Evolutionary conservation across 257 asterid species (phyloP), one percentile per base, ranked within the genome.

Genomic region (Ophiorrhiza pumila): DNA sequence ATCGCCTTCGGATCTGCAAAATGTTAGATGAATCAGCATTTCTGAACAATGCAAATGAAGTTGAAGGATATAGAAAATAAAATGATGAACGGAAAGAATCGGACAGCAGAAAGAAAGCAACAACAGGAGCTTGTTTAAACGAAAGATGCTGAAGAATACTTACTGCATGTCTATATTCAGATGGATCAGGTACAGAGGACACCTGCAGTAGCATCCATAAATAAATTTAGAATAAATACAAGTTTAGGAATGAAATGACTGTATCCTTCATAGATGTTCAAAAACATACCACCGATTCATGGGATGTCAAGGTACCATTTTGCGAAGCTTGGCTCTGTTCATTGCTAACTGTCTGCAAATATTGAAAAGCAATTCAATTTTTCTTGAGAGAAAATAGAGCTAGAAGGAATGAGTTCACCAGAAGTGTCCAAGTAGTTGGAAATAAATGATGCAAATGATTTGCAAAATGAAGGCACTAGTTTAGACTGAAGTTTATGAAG

Each of bases 111-210:
- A 0, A n/a, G 39, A 9, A 14, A 0, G 39, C 3, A 12, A 58
- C 39, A 12, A 29, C 7, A 29, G 29, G 65, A 58, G 37, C 37
- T 27, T 0, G 0, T 7, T 32, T 12, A 11, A 49, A 68, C n/a
- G n/a, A 37, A 39, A 29, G 59, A 60, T 18, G 6, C 22, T 69
- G 23, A 39, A 37, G 41, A 37, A n/a, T 43, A 79, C 92, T 86
- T 82, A 85, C 96, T 35, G 88, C 85, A 75, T 59, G 70, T 88
- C 95, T 85, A 25, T 47, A 79, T 75, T 83, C 91, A 43, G 85
- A 74, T 22, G 61, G 81, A 65, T 81, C 80, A 70, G 76, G 46
- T 27, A 18, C 29, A 34, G 84, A 64, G 37, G 60, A 76, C 41
- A 57, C 80, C 87, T 83, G 86, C 64, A 71, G 69, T 52, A 31